These are phyloP conservation scores for Yarrowia phangngaensis DNA, from an alignment of 805 yeast species.

Conservation along the genomic window DNA sequence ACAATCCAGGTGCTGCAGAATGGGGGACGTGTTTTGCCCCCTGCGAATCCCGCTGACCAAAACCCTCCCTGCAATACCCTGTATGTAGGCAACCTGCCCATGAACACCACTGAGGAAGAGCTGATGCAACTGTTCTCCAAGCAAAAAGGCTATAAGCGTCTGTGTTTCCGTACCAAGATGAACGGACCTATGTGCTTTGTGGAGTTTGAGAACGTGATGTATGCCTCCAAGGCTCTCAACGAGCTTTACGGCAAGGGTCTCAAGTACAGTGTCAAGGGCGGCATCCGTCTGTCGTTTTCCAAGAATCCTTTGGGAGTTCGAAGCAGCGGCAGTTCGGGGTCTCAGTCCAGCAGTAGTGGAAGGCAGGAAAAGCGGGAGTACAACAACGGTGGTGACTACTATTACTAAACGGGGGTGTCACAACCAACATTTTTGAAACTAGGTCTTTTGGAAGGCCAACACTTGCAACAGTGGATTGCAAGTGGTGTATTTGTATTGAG, in stretches of 20 bases:
- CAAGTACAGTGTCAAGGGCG: slow-evolving; percentile 87
- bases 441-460: too few relatives aligned
- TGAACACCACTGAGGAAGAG: slow-evolving; percentile 93
- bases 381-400: slow-evolving; percentile 17
- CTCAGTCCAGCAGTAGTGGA: slow-evolving; percentile 10
- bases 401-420: slow-evolving; percentile 1
- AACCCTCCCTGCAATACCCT: slow-evolving; percentile 98
- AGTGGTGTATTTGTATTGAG: slow-evolving; percentile 27
- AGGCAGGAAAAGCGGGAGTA: slow-evolving; percentile 24
- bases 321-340: slow-evolving; percentile 43
- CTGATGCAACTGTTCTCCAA: slow-evolving; percentile 79
- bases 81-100: slow-evolving; percentile 95
- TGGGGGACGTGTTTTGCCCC: slow-evolving; percentile 44
- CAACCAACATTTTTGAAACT: slow-evolving; percentile 18
- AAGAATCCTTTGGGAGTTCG: slow-evolving; percentile 97
- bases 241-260: slow-evolving; percentile 90
- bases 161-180: slow-evolving; percentile 83
- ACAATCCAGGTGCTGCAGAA: slow-evolving; percentile 41
- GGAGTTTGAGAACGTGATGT: slow-evolving; percentile 93
- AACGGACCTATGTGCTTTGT: slow-evolving; percentile 99
- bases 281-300: slow-evolving; percentile 87
- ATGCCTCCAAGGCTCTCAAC: slow-evolving; percentile 89
- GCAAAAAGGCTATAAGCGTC: slow-evolving; percentile 87
- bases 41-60: slow-evolving; percentile 96
- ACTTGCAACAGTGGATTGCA: too few relatives aligned